phyloP scores from a whole-genome alignment of 495 filamentous ascomycete genomes.

The Podospora comata region DNA sequence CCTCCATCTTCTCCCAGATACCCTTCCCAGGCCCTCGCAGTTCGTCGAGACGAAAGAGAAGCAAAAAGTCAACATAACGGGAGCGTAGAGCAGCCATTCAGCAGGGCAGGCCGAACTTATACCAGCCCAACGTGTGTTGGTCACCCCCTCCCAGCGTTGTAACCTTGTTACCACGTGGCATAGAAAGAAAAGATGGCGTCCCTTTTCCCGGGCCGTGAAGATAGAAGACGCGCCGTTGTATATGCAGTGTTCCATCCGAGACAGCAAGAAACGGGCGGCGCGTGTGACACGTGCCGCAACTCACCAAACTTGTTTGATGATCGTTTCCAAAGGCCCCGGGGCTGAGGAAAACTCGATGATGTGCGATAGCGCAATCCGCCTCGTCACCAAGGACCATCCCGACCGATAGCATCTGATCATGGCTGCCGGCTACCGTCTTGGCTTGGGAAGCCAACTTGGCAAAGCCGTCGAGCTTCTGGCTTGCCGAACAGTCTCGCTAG shows the following conservation, averaged over 20 bases:
- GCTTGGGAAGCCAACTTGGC: not conserved
- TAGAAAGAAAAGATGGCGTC: not conserved
- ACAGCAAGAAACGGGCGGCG: not conserved
- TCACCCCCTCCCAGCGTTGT: not conserved
- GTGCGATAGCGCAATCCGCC: not conserved
- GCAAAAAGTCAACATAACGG: not conserved
- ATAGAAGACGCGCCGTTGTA: not conserved
- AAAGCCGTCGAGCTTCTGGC: not conserved
- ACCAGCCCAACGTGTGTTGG: not conserved
- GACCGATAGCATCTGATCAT: no score
- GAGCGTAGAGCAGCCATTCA: not conserved
- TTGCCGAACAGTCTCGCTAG: not conserved
- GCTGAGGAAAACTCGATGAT: no score
- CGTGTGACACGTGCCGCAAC: not conserved
- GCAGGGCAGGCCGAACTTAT: not conserved
- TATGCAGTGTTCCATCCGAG: not conserved
- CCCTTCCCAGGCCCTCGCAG: not conserved
- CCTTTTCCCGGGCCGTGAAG: not conserved
- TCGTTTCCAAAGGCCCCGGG: no score
- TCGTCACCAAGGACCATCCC: not conserved
- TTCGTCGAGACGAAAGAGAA: not conserved
- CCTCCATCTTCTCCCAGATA: not conserved
- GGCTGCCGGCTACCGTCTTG: not conserved
- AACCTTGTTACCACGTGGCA: not conserved
- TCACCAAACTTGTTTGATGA: not conserved